Percentiles rank a stretch among this genome's conserved stretches.
Evolutionary conservation across 1,284 basidiomycete species (phyloP).

Genomic region (Ustilago bromivora): DNA sequence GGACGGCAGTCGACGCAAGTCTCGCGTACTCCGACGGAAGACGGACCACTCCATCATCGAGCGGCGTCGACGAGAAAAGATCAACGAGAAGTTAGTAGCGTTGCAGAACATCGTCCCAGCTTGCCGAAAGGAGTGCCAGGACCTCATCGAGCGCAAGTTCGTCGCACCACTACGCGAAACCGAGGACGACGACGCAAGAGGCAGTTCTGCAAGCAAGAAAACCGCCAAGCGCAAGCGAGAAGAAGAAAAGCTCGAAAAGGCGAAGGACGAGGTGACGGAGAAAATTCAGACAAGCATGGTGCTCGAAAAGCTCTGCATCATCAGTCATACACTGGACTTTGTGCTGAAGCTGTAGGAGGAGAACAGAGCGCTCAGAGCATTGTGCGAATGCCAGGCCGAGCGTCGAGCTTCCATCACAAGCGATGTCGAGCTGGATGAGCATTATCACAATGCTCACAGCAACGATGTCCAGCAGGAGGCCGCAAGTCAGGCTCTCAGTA

Average conservation of each 20-base stretch:
- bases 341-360: slow-evolving; percentile 45
- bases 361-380: slow-evolving; percentile 36
- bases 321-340: slow-evolving; percentile 63
- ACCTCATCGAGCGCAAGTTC: slow-evolving; percentile 53
- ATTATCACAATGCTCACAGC: slow-evolving; percentile 33
- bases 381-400: slow-evolving; percentile 37
- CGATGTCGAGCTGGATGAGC: slow-evolving; percentile 33
- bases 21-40: slow-evolving; percentile 62
- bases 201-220: slow-evolving; percentile 5
- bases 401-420: slow-evolving; percentile 14
- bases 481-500: not conserved
- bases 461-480: slow-evolving; percentile 4
- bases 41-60: slow-evolving; percentile 69
- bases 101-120: slow-evolving; percentile 65
- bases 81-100: slow-evolving; percentile 67
- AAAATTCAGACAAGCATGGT: slow-evolving; percentile 56
- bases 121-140: slow-evolving; percentile 62
- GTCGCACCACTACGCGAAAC: slow-evolving; percentile 7
- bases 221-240: slow-evolving; percentile 29
- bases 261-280: slow-evolving; percentile 34
- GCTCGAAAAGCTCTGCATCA: slow-evolving; percentile 68
- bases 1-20: slow-evolving; percentile 51
- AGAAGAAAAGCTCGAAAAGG: slow-evolving; percentile 33
- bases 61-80: slow-evolving; percentile 66
- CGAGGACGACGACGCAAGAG: slow-evolving; percentile 16